These are phyloP conservation scores for Scutellaria minor DNA, from an alignment of 257 asterid species.

Conservation along the genomic window DNA sequence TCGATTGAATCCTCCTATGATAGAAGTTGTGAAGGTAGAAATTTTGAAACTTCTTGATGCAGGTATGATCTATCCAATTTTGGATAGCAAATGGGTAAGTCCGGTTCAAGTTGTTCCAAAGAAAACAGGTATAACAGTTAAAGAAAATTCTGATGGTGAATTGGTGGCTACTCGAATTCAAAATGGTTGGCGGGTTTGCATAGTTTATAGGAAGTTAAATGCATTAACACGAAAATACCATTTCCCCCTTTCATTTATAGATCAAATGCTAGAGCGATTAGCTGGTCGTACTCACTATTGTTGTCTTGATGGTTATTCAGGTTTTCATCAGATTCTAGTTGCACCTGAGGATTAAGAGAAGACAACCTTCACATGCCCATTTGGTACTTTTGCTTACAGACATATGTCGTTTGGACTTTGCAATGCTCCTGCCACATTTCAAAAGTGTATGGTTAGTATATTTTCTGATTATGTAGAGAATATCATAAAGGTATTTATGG, in stretches of 20 bases:
- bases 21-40: too few relatives aligned
- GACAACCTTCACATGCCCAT: conserved; percentile 20
- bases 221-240: conserved; percentile 25
- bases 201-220: background rate
- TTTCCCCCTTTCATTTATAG: conserved; percentile 28
- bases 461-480: too few relatives aligned
- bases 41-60: background rate
- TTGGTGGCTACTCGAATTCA: too few relatives aligned
- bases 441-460: too few relatives aligned
- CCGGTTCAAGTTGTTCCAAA: background rate
- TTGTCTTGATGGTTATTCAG: conserved; percentile 28
- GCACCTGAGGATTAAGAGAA: conserved; percentile 24
- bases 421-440: too few relatives aligned
- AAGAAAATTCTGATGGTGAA: too few relatives aligned
- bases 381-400: background rate
- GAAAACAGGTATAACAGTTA: too few relatives aligned
- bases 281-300: conserved; percentile 5
- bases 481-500: too few relatives aligned
- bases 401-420: too few relatives aligned
- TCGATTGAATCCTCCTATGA: background rate
- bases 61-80: background rate
- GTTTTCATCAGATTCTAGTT: conserved; percentile 25
- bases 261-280: conserved; percentile 25
- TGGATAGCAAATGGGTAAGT: background rate
- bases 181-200: too few relatives aligned